Evolutionary conservation across 805 yeast species (phyloP).

Genomic region (Dipodascus albidus): DNA sequence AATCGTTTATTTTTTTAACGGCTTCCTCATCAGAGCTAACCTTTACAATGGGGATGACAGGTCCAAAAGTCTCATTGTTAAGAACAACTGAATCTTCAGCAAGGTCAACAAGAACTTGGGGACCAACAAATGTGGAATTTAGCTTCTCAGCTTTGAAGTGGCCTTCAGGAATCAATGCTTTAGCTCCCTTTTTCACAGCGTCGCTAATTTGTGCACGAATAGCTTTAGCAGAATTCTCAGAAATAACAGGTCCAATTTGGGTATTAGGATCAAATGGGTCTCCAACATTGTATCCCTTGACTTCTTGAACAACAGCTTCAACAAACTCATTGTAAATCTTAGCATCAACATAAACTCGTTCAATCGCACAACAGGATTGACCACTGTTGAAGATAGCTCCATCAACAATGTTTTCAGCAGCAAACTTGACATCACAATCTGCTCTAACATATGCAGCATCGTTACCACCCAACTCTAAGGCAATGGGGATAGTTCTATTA

Average conservation of each 20-base stretch:
- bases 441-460: constrained; percentile 76
- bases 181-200: constrained; percentile 46
- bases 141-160: constrained; percentile 68
- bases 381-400: constrained; percentile 87
- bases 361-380: constrained; percentile 90
- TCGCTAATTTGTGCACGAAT: constrained; percentile 34
- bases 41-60: constrained; percentile 67
- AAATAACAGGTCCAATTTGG: constrained; percentile 57
- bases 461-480: constrained; percentile 84
- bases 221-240: constrained; percentile 37
- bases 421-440: constrained; percentile 53
- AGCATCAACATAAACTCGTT: constrained; percentile 73
- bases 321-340: constrained; percentile 58
- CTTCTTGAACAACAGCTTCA: constrained; percentile 41
- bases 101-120: constrained; percentile 74
- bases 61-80: constrained; percentile 82
- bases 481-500: constrained; percentile 69
- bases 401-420: constrained; percentile 54
- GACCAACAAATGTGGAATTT: constrained; percentile 62
- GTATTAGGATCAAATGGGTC: constrained; percentile 62
- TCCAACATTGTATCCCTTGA: constrained; percentile 52
- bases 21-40: constrained; percentile 68
- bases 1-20: constrained; percentile 59
- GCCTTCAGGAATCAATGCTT: constrained; percentile 34
- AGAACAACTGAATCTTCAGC: constrained; percentile 47